A percentile compares a stretch with the other conserved stretches of the same genome.
These are phyloP conservation scores for Zymoseptoria passerinii DNA, from an alignment of 2,329 filamentous ascomycete genomes.

Conservation along the genomic window DNA sequence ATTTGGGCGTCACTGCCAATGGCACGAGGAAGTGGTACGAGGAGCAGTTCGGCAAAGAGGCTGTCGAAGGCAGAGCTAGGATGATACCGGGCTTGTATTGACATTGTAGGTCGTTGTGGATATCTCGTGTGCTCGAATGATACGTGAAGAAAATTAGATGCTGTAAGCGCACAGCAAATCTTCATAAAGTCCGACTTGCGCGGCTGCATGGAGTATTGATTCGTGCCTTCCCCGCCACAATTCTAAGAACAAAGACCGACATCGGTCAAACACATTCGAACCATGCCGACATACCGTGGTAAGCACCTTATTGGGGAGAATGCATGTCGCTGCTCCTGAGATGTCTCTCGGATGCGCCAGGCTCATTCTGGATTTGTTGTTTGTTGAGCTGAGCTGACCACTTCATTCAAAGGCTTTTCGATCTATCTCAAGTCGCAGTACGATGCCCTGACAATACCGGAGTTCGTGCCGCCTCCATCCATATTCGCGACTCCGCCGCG, in stretches of 20 bases:
- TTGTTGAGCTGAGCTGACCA: not conserved
- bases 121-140: not conserved
- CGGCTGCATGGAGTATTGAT: no score
- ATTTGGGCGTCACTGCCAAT: conserved; percentile 72
- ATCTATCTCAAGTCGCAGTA: conserved; percentile 36
- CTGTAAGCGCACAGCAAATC: not conserved
- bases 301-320: not conserved
- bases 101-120: not conserved
- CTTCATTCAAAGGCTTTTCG: conserved; percentile 26
- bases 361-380: not conserved
- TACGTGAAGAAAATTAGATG: not conserved
- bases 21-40: conserved; percentile 74
- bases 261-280: not conserved
- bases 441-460: conserved; percentile 33
- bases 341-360: not conserved
- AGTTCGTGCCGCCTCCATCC: conserved; percentile 29
- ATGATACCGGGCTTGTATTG: conserved; percentile 61
- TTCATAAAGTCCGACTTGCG: not conserved
- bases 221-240: not conserved
- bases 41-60: conserved; percentile 61
- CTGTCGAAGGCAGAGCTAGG: conserved; percentile 56
- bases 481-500: conserved; percentile 11
- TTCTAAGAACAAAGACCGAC: not conserved
- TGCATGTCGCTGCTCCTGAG: not conserved
- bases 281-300: conserved; percentile 27